phyloP scores from a whole-genome alignment of 2,329 filamentous ascomycete genomes.

The Zymoseptoria crescenta region DNA sequence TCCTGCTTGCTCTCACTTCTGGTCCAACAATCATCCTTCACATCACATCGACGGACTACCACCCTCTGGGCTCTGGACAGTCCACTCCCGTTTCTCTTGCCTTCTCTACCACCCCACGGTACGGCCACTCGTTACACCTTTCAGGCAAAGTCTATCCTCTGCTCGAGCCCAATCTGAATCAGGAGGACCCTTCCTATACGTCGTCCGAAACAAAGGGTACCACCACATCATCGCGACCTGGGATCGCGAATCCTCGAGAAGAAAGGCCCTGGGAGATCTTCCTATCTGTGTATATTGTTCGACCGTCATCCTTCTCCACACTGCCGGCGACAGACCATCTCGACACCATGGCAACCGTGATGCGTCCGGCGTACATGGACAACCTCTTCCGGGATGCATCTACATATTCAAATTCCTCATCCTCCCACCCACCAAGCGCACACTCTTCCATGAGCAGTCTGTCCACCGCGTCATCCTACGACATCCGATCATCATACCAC shows the following conservation, averaged over 20 bases:
- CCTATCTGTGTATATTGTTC: background rate
- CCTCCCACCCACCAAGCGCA: slow-evolving; percentile 5
- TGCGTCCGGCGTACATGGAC: slow-evolving; percentile 26
- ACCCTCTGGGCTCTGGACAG: background rate
- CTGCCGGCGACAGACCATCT: background rate
- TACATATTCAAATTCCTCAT: slow-evolving; percentile 2
- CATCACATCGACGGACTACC: background rate
- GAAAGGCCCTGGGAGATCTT: background rate
- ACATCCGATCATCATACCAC: slow-evolving; percentile 16
- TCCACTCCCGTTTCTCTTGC: background rate
- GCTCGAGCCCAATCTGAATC: background rate
- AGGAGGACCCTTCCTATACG: background rate
- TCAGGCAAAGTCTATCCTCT: background rate
- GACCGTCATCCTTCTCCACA: background rate
- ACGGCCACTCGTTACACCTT: background rate
- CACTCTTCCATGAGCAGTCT: slow-evolving; percentile 26
- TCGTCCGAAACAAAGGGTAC: background rate
- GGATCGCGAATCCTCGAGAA: background rate
- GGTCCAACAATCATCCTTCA: background rate
- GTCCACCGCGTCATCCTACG: slow-evolving; percentile 17
- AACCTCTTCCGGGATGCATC: slow-evolving; percentile 23
- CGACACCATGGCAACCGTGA: slow-evolving; percentile 20
- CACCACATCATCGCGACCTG: background rate
- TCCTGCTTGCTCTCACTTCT: background rate
- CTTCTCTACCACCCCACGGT: background rate